A percentile compares a stretch with the other conserved stretches of the same genome.
These are phyloP conservation scores for Ailanthus altissimus DNA, from an alignment of 345 rosid genomes.

Conservation along the genomic window DNA sequence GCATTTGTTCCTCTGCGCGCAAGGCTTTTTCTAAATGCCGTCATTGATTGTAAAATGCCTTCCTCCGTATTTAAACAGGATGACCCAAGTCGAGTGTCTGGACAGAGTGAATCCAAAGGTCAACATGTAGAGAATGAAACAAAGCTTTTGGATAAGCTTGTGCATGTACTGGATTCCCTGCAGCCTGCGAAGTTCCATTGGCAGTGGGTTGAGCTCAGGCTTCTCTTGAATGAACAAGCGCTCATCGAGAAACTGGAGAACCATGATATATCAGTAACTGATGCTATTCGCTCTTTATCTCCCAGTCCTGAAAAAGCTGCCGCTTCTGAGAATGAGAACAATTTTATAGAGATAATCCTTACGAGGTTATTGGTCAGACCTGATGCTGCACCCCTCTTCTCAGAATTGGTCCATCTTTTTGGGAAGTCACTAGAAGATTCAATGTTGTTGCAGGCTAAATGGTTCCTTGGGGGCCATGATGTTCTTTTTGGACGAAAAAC, in stretches of 20 bases:
- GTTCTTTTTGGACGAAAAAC: slow-evolving; percentile 93
- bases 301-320: slow-evolving; percentile 67
- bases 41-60: slow-evolving; percentile 82
- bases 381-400: slow-evolving; percentile 91
- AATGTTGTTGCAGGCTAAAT: slow-evolving; percentile 88
- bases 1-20: slow-evolving; percentile 93
- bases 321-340: slow-evolving; percentile 89
- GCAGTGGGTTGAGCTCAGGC: slow-evolving; percentile 99
- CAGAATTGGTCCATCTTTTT: slow-evolving; percentile 92
- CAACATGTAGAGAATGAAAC: slow-evolving; percentile 55
- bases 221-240: slow-evolving; percentile 95
- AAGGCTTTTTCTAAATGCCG: slow-evolving; percentile 79
- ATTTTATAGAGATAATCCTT: slow-evolving; percentile 80
- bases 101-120: slow-evolving; percentile 52
- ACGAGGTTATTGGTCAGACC: slow-evolving; percentile 96
- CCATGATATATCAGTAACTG: slow-evolving; percentile 67
- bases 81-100: slow-evolving; percentile 48
- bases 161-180: slow-evolving; percentile 68
- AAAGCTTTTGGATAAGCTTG: slow-evolving; percentile 83
- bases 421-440: slow-evolving; percentile 97
- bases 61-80: slow-evolving; percentile 47
- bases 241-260: slow-evolving; percentile 79
- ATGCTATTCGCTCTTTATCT: slow-evolving; percentile 73
- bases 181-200: slow-evolving; percentile 99
- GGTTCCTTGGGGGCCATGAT: slow-evolving; percentile 88